These are phyloP conservation scores for Myrica gale DNA, from an alignment of 306 rosid species.

Conservation along the genomic window DNA sequence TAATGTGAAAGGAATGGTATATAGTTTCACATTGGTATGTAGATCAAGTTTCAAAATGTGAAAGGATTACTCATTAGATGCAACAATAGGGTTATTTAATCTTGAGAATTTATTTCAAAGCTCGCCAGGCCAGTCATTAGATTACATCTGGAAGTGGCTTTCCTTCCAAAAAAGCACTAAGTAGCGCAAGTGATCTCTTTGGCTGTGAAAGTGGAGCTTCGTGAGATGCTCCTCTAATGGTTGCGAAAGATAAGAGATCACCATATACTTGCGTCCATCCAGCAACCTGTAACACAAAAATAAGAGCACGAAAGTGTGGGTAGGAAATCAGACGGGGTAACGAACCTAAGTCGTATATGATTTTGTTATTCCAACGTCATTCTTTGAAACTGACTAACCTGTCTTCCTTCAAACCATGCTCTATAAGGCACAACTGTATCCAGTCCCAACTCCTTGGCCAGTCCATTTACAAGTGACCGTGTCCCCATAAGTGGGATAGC, in stretches of 20 bases:
- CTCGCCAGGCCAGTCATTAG: neutral
- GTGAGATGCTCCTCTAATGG: conserved; percentile 54
- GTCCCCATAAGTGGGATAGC: conserved; percentile 28
- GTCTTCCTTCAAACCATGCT: conserved; percentile 52
- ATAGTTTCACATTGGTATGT: no score
- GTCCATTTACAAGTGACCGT: conserved; percentile 19
- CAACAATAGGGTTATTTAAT: neutral
- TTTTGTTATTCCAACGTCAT: neutral
- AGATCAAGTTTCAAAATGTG: neutral
- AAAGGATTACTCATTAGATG: neutral
- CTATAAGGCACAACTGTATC: conserved; percentile 45
- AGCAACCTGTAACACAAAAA: conserved; percentile 34
- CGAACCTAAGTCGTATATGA: neutral
- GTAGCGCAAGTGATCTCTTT: conserved; percentile 39
- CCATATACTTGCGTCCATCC: conserved; percentile 63
- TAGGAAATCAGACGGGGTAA: neutral
- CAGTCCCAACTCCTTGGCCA: conserved; percentile 35
- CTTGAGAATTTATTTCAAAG: neutral
- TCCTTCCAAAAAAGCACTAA: conserved; percentile 42
- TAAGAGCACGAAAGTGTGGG: neutral
- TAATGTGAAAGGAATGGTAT: no score
- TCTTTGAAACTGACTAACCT: conserved; percentile 30
- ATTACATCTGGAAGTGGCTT: conserved; percentile 40
- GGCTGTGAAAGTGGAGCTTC: conserved; percentile 55
- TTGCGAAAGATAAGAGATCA: conserved; percentile 41